Base-by-base conservation (phyloP, 495 filamentous ascomycete species). In the Monascus purpureus region DNA sequence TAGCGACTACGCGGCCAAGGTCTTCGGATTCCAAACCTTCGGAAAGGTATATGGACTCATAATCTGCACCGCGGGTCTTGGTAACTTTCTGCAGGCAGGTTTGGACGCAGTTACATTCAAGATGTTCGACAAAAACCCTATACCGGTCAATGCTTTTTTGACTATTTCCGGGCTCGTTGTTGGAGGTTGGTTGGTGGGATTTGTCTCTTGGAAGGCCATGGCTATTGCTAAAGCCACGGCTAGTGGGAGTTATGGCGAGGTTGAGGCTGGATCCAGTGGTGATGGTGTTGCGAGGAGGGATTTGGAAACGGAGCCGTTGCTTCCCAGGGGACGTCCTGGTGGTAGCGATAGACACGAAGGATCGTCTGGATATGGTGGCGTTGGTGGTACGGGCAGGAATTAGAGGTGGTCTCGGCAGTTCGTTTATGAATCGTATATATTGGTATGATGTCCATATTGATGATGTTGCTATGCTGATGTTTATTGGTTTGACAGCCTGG, bases 31-130 rank as follows among this genome's bases (percentile, higher is more conserved):
- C 57, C 74, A 73, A 38, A 94, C 87, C 0, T 96, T 95, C 41
- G 88, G 88, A 16, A 94, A 81, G 35, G 83, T 97, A 16, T 95
- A 96, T 50, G 90, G 90, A n/a, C 66, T 86, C 6, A 77, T 94
- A 34, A 95, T 95, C 37, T 94, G 84, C 47, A 49, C 90, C 2
- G 76, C 86, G 1, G 90, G 90, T 4, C 43, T 97, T 8, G 66
- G 87, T 30, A 94, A 93, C 52, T 88, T 97, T 43, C 72, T 67
- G 12, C 88, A 96, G 61, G 74, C 75, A 7, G 85, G 68, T 0
- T 59, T 96, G 17, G 90, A 95, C 51, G 74, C 74, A 33, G 39
- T 90, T 32, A 87, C 84, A 17, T 79, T 93, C 40, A 63, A 66
- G 28, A 61, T 59, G 1, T 95, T 87, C 50, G 28, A 61, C 16